Base-by-base conservation (phyloP, 179 eudicot genomes). In the Pouteria campechiana region DNA sequence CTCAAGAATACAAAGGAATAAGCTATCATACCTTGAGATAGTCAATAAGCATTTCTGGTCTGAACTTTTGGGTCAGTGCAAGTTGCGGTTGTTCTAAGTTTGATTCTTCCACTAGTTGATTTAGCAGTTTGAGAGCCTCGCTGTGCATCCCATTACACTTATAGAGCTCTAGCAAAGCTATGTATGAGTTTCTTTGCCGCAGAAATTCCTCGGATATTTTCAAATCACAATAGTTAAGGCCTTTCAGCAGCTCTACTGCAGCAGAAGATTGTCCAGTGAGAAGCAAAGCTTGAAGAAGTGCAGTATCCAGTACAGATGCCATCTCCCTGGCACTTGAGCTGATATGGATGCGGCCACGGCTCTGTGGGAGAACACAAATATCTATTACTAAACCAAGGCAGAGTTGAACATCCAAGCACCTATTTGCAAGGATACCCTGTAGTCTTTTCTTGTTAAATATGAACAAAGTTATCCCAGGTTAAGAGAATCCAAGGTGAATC, bases 261-360 rank as follows among this genome's bases (percentile, higher is more conserved):
- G 93, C 69, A 17, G 79, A 71, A 54, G 93, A 46, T 60, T 92
- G 99, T 17, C 96, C 99, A 30, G 99, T 92, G 28, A 87, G 70
- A 47, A 80, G 37, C 35, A 92, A 64, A 57, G 94, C 93, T 65
- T 92, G 99, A 22, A 92, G 77, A 43, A 92, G 74, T 32, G 94
- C 93, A 6, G 99, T 92, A 62, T 92, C 99, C 54, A 92, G 68
- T 44, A 80, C 70, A 44, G 99, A 74, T 38, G 96, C 99, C 70
- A 85, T 71, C 68, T 75, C 94, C 46, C 99, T 75, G 39, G 94
- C 93, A 58, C 79, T 78, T 34, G 94, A 92, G 64, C 87, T 75
- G 20, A 78, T 72, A 24, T 81, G 57, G 15, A 58, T 48, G 53
- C 57, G 70, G 44, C 75, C 56, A 60, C 99, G 87, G 22, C 77